Conservation (phyloP, 352 stramenopile species). For the Phytophthora macrochlamydospora region DNA sequence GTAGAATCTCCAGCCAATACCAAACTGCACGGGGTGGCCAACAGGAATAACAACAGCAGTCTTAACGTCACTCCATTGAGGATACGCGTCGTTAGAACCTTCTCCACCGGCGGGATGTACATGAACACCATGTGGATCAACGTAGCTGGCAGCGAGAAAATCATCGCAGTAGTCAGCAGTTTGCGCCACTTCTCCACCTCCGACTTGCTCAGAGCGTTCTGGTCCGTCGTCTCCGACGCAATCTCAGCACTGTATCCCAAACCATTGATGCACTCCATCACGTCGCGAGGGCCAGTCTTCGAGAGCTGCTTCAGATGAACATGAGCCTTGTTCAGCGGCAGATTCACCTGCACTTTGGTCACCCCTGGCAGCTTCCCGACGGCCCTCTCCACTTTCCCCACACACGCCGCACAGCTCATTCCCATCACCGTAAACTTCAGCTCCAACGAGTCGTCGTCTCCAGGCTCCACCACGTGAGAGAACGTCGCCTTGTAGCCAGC, state of each 20-base stretch:
- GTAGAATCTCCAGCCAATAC: slow-evolving; percentile 81
- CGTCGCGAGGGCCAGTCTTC: slow-evolving; percentile 67
- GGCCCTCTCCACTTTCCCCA: slow-evolving; percentile 68
- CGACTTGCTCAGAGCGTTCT: slow-evolving; percentile 67
- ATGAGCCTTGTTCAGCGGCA: slow-evolving; percentile 68
- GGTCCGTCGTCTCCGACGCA: slow-evolving; percentile 54
- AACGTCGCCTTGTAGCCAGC: slow-evolving; percentile 83
- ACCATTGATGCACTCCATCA: slow-evolving; percentile 72
- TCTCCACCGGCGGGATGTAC: slow-evolving; percentile 71
- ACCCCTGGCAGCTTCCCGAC: slow-evolving; percentile 76
- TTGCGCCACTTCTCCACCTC: slow-evolving; percentile 81
- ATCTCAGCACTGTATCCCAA: slow-evolving; percentile 72
- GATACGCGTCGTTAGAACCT: slow-evolving; percentile 71
- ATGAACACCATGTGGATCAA: slow-evolving; percentile 89
- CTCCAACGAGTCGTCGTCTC: slow-evolving; percentile 79
- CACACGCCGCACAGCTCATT: slow-evolving; percentile 67
- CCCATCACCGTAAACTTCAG: slow-evolving; percentile 79
- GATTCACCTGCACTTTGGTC: slow-evolving; percentile 68
- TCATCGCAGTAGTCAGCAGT: slow-evolving; percentile 71
- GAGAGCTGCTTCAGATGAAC: slow-evolving; percentile 85
- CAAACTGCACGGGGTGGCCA: slow-evolving; percentile 89
- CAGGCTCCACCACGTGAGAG: slow-evolving; percentile 76
- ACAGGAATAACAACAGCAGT: slow-evolving; percentile 82
- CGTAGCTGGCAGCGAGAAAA: slow-evolving; percentile 85
- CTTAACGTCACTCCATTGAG: slow-evolving; percentile 80